Base-by-base conservation (phyloP, 1,139 yeast genomes). In the Zygoascus meyerae region DNA sequence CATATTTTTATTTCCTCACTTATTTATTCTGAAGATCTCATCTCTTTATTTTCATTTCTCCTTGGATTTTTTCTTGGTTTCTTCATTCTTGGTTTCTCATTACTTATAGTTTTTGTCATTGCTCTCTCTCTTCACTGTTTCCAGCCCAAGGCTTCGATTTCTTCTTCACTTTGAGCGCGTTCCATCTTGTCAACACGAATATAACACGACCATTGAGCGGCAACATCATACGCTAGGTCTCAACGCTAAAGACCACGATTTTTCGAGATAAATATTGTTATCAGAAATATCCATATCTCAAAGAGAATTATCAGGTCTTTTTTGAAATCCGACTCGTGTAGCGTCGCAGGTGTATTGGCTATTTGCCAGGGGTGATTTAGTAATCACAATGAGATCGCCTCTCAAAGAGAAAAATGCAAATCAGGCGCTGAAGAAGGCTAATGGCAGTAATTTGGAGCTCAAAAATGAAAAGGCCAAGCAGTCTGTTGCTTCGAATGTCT, bases 341-440 rank as follows among this genome's bases (percentile, higher is more conserved):
- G 12, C 8, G 34, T 5, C 12, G 7, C 5, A 31, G 12, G 12
- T 4, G 4, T 4, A n/a, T 9, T 29, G 9, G 10, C 31, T 11
- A 29, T 11, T 11, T 11, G 11, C 11, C 11, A 9, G 10, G 9
- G 12, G 34, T 31, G 34, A n/a, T 31, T 31, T 9, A 5, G 26
- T 21, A 7, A 21, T 21, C 26, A 21, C 26, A 21, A 21, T 21
- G 17, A 28, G 55, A 42, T 44, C 44, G 9, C 55, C 55, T 29
- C 44, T 52, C 34, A 47, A 47, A 36, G 55, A 52, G 40, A 46
- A 44, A 34, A 48, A 40, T 28, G 37, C 49, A 16, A 32, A 44
- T 33, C 17, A 35, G 17, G 40, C 44, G 34, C 41, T 16, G 32
- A 18, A 15, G 8, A 34, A 7, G 17, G 7, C 34, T 9, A 31